phyloP scores from a whole-genome alignment of 345 rosid species.

The Populus nigra region DNA sequence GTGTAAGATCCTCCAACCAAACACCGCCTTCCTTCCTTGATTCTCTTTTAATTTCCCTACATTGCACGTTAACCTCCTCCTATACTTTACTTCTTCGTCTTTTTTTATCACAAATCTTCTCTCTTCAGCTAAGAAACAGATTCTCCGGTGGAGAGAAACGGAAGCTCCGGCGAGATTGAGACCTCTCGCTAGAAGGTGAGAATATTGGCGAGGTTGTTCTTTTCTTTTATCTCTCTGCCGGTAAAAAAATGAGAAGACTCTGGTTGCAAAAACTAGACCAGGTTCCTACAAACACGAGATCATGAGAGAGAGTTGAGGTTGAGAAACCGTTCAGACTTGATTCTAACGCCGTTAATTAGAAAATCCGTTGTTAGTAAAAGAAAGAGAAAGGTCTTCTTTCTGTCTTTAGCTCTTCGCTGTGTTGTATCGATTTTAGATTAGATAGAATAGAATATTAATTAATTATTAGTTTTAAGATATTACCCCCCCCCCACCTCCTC shows the following conservation, averaged over 20 bases:
- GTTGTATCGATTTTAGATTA: neutral
- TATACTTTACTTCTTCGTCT: slow-evolving; percentile 2
- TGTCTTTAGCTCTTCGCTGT: neutral
- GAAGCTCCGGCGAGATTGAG: slow-evolving; percentile 42
- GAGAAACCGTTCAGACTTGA: slow-evolving; percentile 24
- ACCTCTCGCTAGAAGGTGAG: slow-evolving; percentile 30
- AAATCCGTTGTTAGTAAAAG: slow-evolving; percentile 7
- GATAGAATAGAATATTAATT: neutral
- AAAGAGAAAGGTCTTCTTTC: neutral
- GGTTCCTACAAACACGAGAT: slow-evolving; percentile 30
- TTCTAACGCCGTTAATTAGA: slow-evolving; percentile 30
- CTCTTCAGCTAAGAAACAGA: neutral
- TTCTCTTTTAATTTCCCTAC: slow-evolving; percentile 43
- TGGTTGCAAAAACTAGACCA: slow-evolving; percentile 9
- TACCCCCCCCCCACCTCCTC: too few relatives aligned
- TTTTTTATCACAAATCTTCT: slow-evolving; percentile 12
- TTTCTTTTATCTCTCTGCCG: neutral
- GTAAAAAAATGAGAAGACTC: neutral
- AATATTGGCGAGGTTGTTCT: neutral
- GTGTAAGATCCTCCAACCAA: slow-evolving; percentile 40
- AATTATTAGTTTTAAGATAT: neutral
- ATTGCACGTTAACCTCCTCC: slow-evolving; percentile 54
- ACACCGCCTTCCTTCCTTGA: slow-evolving; percentile 3
- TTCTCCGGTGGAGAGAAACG: neutral
- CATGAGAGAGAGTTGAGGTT: neutral